These are phyloP conservation scores for Colletotrichum cuscutae DNA, from an alignment of 2,329 filamentous ascomycete species.

Conservation along the genomic window DNA sequence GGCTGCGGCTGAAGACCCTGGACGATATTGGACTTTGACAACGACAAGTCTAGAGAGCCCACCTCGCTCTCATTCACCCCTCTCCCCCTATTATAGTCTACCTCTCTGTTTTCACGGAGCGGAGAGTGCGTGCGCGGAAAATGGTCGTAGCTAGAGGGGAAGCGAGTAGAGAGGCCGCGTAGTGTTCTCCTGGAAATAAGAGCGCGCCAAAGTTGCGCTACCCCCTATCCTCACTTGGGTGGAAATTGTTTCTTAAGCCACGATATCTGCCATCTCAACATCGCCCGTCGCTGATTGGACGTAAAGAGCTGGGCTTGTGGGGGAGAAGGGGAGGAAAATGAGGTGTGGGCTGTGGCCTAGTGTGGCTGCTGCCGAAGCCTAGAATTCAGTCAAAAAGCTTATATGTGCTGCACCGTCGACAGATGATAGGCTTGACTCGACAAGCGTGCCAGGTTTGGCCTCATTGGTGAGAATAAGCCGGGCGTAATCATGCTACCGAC, in stretches of 20 bases:
- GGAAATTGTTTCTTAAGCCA: constrained; percentile 20
- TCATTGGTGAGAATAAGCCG: background rate
- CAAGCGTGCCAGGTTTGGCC: background rate
- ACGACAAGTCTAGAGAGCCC: background rate
- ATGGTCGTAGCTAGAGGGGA: background rate
- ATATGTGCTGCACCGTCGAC: background rate
- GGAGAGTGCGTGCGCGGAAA: background rate
- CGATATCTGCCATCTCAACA: background rate
- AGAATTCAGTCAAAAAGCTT: constrained; percentile 25
- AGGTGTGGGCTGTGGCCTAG: background rate
- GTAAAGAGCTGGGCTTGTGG: background rate
- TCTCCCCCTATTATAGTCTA: background rate
- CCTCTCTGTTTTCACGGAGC: background rate
- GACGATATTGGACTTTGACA: background rate
- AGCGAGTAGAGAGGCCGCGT: background rate
- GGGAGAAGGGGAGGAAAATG: background rate
- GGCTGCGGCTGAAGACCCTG: background rate
- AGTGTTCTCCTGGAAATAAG: background rate
- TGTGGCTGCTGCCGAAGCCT: background rate
- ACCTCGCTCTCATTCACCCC: too few relatives aligned
- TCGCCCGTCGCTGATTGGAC: background rate
- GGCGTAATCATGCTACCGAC: background rate
- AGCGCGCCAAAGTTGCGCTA: background rate
- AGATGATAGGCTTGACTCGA: background rate
- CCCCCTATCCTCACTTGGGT: constrained; percentile 6